Conservation (phyloP, 148 eudicot genomes). For the Amaranthus palmeri region DNA sequence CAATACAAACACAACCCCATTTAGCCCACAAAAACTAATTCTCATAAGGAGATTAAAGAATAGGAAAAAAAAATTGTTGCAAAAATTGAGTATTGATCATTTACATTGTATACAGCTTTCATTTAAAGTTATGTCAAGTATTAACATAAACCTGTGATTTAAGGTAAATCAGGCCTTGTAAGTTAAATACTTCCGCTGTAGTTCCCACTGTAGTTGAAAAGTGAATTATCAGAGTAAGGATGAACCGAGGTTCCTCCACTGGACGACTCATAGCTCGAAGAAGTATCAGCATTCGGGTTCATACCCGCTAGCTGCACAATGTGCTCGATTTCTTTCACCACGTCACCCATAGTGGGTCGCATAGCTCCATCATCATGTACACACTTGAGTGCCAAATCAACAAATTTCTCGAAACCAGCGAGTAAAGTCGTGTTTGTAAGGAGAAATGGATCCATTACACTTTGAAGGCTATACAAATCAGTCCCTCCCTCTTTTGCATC, state of each 20-base stretch:
- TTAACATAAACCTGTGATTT: constrained; percentile 7
- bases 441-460: constrained; percentile 45
- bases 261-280: constrained; percentile 33
- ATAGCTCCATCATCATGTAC: constrained; percentile 41
- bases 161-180: constrained; percentile 28
- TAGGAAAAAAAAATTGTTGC: not conserved
- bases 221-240: constrained; percentile 45
- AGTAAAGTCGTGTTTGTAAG: constrained; percentile 29
- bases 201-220: constrained; percentile 39
- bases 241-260: constrained; percentile 27
- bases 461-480: constrained; percentile 48
- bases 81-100: not conserved
- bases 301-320: constrained; percentile 60
- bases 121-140: not conserved
- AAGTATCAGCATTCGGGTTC: constrained; percentile 60
- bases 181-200: constrained; percentile 34
- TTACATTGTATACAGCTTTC: constrained; percentile 15
- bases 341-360: constrained; percentile 76
- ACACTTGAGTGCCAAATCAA: constrained; percentile 63
- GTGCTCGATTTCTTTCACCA: constrained; percentile 66
- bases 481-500: constrained; percentile 41
- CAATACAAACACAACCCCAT: constrained; percentile 3
- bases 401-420: constrained; percentile 57
- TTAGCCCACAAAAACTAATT: not conserved
- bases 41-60: not conserved